Evolutionary conservation across 1,284 basidiomycete species (phyloP), one percentile per base, ranked within the genome.

Genomic region (Trichosporon coremiiforme): DNA sequence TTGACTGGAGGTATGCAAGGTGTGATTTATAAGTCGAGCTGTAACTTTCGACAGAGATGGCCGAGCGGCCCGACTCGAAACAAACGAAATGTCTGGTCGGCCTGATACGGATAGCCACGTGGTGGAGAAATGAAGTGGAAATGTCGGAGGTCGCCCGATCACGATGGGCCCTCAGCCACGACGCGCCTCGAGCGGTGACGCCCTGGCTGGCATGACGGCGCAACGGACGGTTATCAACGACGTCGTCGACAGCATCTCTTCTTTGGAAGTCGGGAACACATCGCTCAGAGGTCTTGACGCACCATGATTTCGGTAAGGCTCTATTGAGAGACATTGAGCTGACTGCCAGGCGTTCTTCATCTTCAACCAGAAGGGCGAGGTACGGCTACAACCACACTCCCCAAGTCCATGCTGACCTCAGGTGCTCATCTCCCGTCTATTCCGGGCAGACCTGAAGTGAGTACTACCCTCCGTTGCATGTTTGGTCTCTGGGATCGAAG

Each of bases 321-420:
- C 25, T 17, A n/a, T n/a, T 15, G 31, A 20, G 20, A 4, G 8
- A 22, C 17, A n/a, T 6, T 20, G 4, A 41, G 66, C 68, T 68
- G 7, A 71, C 31, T 63, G 63, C 20, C 73, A 95, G 92, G 95
- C 93, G 66, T 95, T 98, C 89, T 98, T 98, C 85, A 93, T 97
- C 74, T 97, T 97, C 87, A 98, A 96, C 80, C 93, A 94, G 84
- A 97, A 97, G 84, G 95, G 95, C 80, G 95, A 98, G 88, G 93
- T 94, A 75, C 70, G 87, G 74, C 70, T 45, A 63, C 64, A 4
- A 3, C 25, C n/a, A 35, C 17, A 29, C 35, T 29, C 25, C 10
- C 53, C 36, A 29, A 15, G 20, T 45, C n/a, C 10, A 25, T 41
- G 33, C 70, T 67, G 31, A 66, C 55, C 9, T 33, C 36, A 96